Conservation (phyloP, 805 yeast genomes). For the Candida pseudoglaebosa region DNA sequence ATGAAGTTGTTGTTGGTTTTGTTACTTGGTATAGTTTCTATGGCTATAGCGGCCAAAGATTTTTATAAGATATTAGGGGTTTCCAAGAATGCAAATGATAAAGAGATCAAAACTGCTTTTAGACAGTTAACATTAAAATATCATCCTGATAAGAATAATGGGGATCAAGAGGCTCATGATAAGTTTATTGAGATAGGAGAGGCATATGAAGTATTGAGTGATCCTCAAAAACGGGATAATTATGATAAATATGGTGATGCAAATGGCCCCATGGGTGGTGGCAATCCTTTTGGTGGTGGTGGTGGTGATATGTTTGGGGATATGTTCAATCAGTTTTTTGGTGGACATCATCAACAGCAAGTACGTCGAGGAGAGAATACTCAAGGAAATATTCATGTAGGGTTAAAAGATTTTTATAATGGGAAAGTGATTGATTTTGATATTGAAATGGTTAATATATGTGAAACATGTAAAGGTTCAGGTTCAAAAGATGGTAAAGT, state of each 20-base stretch:
- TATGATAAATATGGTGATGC: constrained; percentile 80
- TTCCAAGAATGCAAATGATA: constrained; percentile 62
- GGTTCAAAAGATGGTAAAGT: constrained; percentile 80
- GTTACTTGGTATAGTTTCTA: constrained; percentile 5
- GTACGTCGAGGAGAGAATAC: constrained; percentile 61
- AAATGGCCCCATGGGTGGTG: constrained; percentile 40
- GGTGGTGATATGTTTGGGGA: constrained; percentile 4
- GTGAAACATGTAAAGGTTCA: constrained; percentile 75
- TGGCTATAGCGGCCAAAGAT: constrained; percentile 32
- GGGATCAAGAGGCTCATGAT: constrained; percentile 73
- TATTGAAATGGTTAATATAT: constrained; percentile 67
- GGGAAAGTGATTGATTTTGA: constrained; percentile 64
- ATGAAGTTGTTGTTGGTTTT: constrained; percentile 6
- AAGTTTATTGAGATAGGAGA: constrained; percentile 88
- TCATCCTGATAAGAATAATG: constrained; percentile 91
- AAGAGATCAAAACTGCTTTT: constrained; percentile 82
- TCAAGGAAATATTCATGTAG: constrained; percentile 50
- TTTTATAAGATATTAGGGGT: constrained; percentile 68
- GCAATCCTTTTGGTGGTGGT: constrained; percentile 9
- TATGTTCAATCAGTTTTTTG: constrained; percentile 14
- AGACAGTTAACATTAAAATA: constrained; percentile 75
- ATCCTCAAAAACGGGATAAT: constrained; percentile 60
- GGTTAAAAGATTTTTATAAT: constrained; percentile 61
- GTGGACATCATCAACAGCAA: constrained; percentile 27
- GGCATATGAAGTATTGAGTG: constrained; percentile 83